These are phyloP conservation scores for Neoboletus subvelutipes DNA, from an alignment of 768 basidiomycete species.

Conservation along the genomic window DNA sequence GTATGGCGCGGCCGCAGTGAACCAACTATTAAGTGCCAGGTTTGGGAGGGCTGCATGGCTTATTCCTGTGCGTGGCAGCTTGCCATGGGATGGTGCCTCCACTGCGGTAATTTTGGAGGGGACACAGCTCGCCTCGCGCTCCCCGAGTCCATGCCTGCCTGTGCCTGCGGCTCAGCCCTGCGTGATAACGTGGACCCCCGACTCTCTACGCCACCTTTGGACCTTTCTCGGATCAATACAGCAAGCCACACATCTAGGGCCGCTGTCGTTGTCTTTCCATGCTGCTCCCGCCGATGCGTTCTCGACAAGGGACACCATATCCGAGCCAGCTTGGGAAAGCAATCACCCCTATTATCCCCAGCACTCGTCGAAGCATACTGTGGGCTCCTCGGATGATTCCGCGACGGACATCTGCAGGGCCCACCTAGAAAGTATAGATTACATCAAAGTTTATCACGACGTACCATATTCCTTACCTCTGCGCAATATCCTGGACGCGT, in stretches of 20 bases:
- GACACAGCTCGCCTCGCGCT: conserved; percentile 15
- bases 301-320: conserved; percentile 10
- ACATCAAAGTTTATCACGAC: conserved; percentile 63
- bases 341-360: conserved; percentile 25
- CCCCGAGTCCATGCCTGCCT: conserved; percentile 21
- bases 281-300: conserved; percentile 23
- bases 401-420: conserved; percentile 16
- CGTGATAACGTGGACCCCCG: conserved; percentile 47
- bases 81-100: conserved; percentile 50
- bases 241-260: conserved; percentile 38
- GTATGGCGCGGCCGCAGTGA: conserved; percentile 33
- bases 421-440: conserved; percentile 39
- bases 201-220: conserved; percentile 49
- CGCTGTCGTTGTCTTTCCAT: conserved; percentile 52
- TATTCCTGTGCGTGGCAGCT: conserved; percentile 52
- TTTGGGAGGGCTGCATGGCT: conserved; percentile 54
- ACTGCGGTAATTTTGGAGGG: conserved; percentile 41
- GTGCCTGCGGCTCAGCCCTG: conserved; percentile 15
- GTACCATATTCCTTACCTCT: conserved; percentile 46
- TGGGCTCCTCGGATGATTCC: conserved; percentile 8
- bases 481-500: conserved; percentile 51
- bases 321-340: conserved; percentile 25
- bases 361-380: conserved; percentile 12
- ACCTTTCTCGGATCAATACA: conserved; percentile 44
- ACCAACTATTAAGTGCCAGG: conserved; percentile 25